These are phyloP conservation scores for Taiwanofungus camphoratus DNA, from an alignment of 1,284 basidiomycete genomes.

Conservation along the genomic window DNA sequence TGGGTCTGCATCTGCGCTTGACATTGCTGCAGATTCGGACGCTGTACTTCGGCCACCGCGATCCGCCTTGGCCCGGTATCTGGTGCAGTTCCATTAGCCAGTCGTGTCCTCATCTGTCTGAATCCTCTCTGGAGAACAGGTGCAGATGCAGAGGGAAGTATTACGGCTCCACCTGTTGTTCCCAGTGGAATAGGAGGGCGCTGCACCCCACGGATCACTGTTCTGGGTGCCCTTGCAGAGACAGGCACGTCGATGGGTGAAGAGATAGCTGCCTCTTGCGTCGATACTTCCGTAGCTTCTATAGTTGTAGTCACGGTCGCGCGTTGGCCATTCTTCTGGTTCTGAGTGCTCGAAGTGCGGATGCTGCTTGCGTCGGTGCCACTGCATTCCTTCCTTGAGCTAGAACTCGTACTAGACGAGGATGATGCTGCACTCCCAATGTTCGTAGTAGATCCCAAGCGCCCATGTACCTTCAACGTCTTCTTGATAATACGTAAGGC, in stretches of 20 bases:
- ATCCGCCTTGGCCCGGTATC: conserved; percentile 9
- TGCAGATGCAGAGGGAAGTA: conserved; percentile 3
- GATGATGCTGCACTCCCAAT: conserved; percentile 6
- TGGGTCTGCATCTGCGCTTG: not conserved
- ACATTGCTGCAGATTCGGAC: conserved; percentile 14
- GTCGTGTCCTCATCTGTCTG: too few relatives aligned
- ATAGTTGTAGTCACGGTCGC: not conserved
- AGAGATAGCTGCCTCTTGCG: not conserved
- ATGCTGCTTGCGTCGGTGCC: conserved; percentile 3
- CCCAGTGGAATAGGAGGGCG: conserved; percentile 13
- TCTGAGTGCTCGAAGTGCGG: not conserved
- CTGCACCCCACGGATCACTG: conserved; percentile 18
- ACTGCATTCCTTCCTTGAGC: too few relatives aligned
- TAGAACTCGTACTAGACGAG: conserved; percentile 15
- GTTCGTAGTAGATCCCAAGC: conserved; percentile 8
- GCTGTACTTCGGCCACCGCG: conserved; percentile 17
- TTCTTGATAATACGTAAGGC: conserved; percentile 43
- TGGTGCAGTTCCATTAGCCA: not conserved
- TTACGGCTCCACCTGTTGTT: not conserved
- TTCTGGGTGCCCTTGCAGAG: conserved; percentile 3
- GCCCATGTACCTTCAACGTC: conserved; percentile 20
- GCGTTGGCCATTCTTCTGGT: conserved; percentile 3
- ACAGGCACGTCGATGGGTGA: not conserved
- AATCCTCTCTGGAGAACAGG: too few relatives aligned
- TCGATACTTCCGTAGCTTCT: not conserved